These are phyloP conservation scores for Linum tenue DNA, from an alignment of 345 rosid species.

Conservation along the genomic window DNA sequence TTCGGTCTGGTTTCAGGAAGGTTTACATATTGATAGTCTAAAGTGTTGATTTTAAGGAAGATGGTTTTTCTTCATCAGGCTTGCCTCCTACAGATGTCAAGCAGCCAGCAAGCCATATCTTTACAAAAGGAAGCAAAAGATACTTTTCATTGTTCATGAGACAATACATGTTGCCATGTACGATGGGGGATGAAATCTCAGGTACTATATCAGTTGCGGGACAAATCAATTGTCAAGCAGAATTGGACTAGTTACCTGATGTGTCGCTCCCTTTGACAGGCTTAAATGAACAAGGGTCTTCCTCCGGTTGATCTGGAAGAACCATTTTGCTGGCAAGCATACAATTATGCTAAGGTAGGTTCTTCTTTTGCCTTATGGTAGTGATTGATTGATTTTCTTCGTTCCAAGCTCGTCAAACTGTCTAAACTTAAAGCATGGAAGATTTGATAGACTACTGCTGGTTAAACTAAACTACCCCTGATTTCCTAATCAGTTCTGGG, in stretches of 20 bases:
- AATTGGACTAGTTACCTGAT: conserved; percentile 87
- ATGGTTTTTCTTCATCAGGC: conserved; percentile 72
- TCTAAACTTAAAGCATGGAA: neutral
- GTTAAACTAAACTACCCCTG: neutral
- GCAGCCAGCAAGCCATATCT: conserved; percentile 92
- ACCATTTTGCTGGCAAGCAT: conserved; percentile 94
- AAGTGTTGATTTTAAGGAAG: too few species aligned
- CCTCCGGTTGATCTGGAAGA: conserved; percentile 83
- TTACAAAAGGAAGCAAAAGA: conserved; percentile 76
- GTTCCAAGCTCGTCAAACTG: neutral
- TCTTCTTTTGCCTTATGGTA: neutral
- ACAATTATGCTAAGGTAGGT: conserved; percentile 80
- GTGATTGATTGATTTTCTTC: neutral
- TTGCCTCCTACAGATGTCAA: conserved; percentile 67
- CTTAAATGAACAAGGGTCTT: conserved; percentile 68
- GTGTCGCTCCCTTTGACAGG: conserved; percentile 80
- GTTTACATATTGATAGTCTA: conserved; percentile 10
- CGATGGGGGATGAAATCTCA: conserved; percentile 80
- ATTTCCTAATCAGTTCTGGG: too few species aligned
- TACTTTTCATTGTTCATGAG: conserved; percentile 70
- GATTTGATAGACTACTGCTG: neutral
- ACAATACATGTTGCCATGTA: conserved; percentile 76
- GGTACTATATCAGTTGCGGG: conserved; percentile 78
- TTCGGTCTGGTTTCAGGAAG: conserved; percentile 17
- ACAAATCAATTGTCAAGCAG: conserved; percentile 84